These are phyloP conservation scores for Lycium ferocissimum DNA, from an alignment of 257 asterid species.

Conservation along the genomic window DNA sequence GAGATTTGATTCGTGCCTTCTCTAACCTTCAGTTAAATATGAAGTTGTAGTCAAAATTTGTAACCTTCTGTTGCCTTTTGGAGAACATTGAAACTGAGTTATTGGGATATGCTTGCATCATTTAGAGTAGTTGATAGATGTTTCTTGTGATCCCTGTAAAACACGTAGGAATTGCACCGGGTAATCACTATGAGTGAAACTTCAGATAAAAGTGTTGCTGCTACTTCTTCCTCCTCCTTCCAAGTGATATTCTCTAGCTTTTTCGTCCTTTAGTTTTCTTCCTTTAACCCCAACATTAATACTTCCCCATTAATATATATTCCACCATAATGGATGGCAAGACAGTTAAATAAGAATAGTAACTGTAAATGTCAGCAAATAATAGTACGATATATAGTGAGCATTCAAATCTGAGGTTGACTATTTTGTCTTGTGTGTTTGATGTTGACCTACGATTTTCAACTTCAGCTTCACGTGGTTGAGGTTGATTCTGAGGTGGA, in stretches of 20 bases:
- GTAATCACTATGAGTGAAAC: not conserved
- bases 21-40: conserved; percentile 16
- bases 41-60: not conserved
- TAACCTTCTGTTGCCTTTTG: not conserved
- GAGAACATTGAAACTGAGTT: not conserved
- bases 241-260: too few species aligned
- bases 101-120: not conserved
- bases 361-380: not conserved
- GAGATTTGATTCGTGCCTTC: conserved; percentile 56
- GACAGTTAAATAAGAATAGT: not conserved
- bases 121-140: conserved; percentile 10
- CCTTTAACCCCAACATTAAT: too few species aligned
- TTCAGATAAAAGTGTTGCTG: not conserved
- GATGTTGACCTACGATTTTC: not conserved
- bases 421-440: not conserved
- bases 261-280: too few species aligned
- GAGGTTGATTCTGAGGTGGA: not conserved
- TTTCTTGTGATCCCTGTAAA: not conserved
- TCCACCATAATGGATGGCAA: not conserved
- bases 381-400: not conserved
- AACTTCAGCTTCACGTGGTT: not conserved
- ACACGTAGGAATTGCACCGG: not conserved
- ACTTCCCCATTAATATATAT: not conserved
- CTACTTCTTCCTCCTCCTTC: not conserved
- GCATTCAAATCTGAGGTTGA: conserved; percentile 13